These are phyloP conservation scores for Lactarius deliciosus DNA, from an alignment of 768 basidiomycete species.

Conservation along the genomic window DNA sequence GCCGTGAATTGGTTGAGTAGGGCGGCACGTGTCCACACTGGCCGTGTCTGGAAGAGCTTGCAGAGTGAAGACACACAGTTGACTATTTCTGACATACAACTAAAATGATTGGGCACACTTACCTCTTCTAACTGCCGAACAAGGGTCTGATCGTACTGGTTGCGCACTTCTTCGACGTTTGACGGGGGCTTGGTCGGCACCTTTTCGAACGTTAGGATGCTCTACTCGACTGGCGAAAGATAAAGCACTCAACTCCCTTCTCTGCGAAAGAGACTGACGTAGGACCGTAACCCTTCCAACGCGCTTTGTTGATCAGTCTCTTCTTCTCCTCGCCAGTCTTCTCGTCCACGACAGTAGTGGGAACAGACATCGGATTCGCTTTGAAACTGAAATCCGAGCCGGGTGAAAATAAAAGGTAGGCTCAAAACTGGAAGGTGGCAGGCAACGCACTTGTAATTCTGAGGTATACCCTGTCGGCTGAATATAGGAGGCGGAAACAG, in stretches of 20 bases:
- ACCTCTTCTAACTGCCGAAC: conserved; percentile 57
- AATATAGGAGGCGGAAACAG: conserved; percentile 90
- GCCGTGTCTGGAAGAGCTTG: conserved; percentile 71
- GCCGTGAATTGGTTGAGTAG: conserved; percentile 78
- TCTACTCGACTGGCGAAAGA: background rate
- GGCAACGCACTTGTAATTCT: conserved; percentile 68
- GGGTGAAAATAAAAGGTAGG: background rate
- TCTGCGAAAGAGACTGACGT: conserved; percentile 69
- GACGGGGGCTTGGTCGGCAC: conserved; percentile 59
- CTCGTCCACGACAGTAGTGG: conserved; percentile 64
- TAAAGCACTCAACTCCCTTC: conserved; percentile 42
- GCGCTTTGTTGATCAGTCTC: conserved; percentile 78
- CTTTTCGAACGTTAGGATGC: conserved; percentile 15
- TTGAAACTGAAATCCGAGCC: conserved; percentile 56
- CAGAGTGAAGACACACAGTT: background rate
- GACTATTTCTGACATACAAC: background rate
- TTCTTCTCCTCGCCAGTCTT: conserved; percentile 80
- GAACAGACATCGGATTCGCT: conserved; percentile 70
- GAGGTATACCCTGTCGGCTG: conserved; percentile 75
- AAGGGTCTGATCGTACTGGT: conserved; percentile 54
- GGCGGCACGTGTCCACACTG: conserved; percentile 87
- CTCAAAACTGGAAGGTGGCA: background rate
- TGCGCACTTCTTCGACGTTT: conserved; percentile 58
- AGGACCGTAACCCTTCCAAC: conserved; percentile 85
- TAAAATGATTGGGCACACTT: conserved; percentile 13